Evolutionary conservation across 2,329 filamentous ascomycete genomes (phyloP).

Genomic region (Pseudogymnoascus sp.): DNA sequence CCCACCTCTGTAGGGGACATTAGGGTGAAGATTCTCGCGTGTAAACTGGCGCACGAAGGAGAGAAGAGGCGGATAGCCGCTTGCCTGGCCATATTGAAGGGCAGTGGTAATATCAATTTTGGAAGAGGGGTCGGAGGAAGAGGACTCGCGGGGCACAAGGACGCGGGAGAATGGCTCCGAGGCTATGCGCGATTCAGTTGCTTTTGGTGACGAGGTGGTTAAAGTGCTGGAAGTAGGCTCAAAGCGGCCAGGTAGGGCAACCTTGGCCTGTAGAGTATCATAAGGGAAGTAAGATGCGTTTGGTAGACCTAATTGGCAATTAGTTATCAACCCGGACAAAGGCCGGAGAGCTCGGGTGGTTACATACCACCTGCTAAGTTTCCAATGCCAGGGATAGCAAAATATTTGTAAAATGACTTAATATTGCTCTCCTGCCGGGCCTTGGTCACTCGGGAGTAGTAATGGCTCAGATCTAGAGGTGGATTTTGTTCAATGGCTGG

Average conservation of each 20-base stretch:
- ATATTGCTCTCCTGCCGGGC: slow-evolving; percentile 57
- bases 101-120: slow-evolving; percentile 77
- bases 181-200: slow-evolving; percentile 12
- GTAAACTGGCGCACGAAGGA: slow-evolving; percentile 74
- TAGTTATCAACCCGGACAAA: slow-evolving; percentile 2
- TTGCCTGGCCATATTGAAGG: slow-evolving; percentile 77
- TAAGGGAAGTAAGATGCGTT: slow-evolving; percentile 79
- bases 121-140: slow-evolving; percentile 49
- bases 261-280: slow-evolving; percentile 79
- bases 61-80: slow-evolving; percentile 72
- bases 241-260: slow-evolving; percentile 68
- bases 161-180: slow-evolving; percentile 41
- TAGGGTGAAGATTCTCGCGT: slow-evolving; percentile 68
- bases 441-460: slow-evolving; percentile 64
- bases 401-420: slow-evolving; percentile 84
- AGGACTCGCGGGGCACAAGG: slow-evolving; percentile 62
- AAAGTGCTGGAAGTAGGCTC: slow-evolving; percentile 26
- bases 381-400: slow-evolving; percentile 54
- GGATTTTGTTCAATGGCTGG: slow-evolving; percentile 17
- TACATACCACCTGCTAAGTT: slow-evolving; percentile 55
- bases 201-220: slow-evolving; percentile 25
- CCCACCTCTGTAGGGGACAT: slow-evolving; percentile 68
- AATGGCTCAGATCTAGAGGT: slow-evolving; percentile 72
- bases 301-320: slow-evolving; percentile 57
- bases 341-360: background rate